Percentiles rank a stretch among this genome's conserved stretches.
phyloP scores from a whole-genome alignment of 352 stramenopile genomes.

The Phytopythium litorale region DNA sequence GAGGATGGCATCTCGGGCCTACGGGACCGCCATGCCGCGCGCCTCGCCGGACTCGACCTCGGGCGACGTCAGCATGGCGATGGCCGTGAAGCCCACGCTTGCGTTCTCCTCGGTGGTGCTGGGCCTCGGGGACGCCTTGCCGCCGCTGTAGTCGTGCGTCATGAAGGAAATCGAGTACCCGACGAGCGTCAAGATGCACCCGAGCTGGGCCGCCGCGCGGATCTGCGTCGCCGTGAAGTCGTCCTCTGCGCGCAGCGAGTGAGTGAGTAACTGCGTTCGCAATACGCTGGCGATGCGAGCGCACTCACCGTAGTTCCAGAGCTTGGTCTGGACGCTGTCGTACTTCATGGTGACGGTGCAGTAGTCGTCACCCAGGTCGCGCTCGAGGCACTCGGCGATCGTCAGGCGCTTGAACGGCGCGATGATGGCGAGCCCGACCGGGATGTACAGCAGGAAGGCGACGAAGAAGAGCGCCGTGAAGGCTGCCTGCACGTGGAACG shows the following conservation, averaged over 20 bases:
- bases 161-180: slow-evolving; percentile 52
- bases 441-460: slow-evolving; percentile 66
- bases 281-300: background rate
- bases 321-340: slow-evolving; percentile 47
- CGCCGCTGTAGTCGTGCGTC: slow-evolving; percentile 21
- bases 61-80: slow-evolving; percentile 19
- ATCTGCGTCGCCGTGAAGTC: background rate
- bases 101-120: background rate
- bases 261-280: background rate
- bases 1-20: slow-evolving; percentile 5
- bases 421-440: slow-evolving; percentile 51
- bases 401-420: slow-evolving; percentile 40
- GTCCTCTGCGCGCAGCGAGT: background rate
- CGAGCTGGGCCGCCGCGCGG: slow-evolving; percentile 29
- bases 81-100: background rate
- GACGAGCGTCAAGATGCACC: slow-evolving; percentile 45
- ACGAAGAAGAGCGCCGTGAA: slow-evolving; percentile 51
- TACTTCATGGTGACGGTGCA: slow-evolving; percentile 52
- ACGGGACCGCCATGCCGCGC: background rate
- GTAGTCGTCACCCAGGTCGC: slow-evolving; percentile 44
- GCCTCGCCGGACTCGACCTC: background rate
- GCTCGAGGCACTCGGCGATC: slow-evolving; percentile 42
- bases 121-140: background rate
- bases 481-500: slow-evolving; percentile 32
- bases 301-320: slow-evolving; percentile 12